phyloP scores from a whole-genome alignment of 805 yeast genomes.

The Cyberlindnera euphorbiae region DNA sequence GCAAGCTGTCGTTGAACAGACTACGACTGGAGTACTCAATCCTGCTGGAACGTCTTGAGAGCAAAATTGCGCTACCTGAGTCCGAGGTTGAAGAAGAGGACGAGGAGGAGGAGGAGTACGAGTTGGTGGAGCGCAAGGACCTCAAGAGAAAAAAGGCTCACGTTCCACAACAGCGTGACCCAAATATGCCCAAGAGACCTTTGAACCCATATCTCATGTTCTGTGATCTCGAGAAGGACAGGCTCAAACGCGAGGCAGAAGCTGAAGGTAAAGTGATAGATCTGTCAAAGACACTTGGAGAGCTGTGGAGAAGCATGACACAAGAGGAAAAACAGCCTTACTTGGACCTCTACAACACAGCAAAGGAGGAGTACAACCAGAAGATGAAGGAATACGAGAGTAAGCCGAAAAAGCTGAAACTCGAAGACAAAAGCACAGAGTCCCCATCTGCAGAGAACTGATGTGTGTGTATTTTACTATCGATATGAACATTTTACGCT shows the following conservation, averaged over 20 bases:
- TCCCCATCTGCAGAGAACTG: conserved; percentile 7
- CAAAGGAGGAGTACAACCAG: conserved; percentile 64
- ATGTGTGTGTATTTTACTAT: too few relatives aligned
- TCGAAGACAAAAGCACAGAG: conserved; percentile 7
- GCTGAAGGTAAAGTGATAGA: conserved; percentile 54
- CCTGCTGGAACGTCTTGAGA: conserved; percentile 74
- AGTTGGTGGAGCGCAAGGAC: conserved; percentile 25
- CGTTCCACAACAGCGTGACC: conserved; percentile 52
- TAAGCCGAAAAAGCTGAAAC: conserved; percentile 13
- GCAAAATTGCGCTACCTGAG: conserved; percentile 33
- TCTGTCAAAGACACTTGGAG: conserved; percentile 73
- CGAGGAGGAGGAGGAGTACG: conserved; percentile 15
- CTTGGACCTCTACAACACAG: conserved; percentile 72
- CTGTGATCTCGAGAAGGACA: conserved; percentile 82
- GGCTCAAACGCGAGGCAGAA: conserved; percentile 54
- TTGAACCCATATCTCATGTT: conserved; percentile 81
- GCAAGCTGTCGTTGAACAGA: conserved; percentile 70
- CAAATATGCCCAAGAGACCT: conserved; percentile 83
- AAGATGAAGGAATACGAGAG: conserved; percentile 58
- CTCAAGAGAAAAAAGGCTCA: conserved; percentile 12
- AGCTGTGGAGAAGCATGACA: conserved; percentile 74
- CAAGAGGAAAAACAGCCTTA: conserved; percentile 70
- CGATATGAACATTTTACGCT: too few relatives aligned
- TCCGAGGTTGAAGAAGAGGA: conserved; percentile 14
- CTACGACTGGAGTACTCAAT: conserved; percentile 79